Base-by-base conservation (phyloP, 441 rosid genomes). In the Syzygium syzygioides region DNA sequence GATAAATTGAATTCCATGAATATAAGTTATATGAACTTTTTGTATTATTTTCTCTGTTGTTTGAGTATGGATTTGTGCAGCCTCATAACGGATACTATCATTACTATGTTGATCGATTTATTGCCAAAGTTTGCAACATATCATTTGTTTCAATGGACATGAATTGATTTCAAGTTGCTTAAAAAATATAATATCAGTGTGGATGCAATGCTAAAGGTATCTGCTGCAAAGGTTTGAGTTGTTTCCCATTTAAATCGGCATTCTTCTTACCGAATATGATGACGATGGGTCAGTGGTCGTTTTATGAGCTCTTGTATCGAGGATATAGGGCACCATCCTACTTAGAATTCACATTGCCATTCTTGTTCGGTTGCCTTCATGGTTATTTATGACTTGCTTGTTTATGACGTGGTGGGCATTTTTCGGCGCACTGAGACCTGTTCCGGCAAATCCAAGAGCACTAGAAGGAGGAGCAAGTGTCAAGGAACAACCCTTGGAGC, bases 1-100 rank as follows among this genome's bases (percentile, higher is more conserved):
- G 98, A 96, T 91, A 97, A 96, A 76, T 92, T 95, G 98, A 94
- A 95, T 92, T 95, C 98, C 54, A 92, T 97, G 96, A 96, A 93
- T 97, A 94, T 96, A 89, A 60, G 66, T 60, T 5, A 14, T 60
- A 26, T 28, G 32, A 5, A 26, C 66, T 60, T 60, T 60, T 9
- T 7, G 32, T 30, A 28, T 60, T 60, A 4, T 13, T 60, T 13
- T 60, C n/a, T n/a, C n/a, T 59, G 30, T 59, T 28, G 32, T 28
- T 60, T 60, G 66, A 60, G 66, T 2, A 60, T 28, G 66, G 66
- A 60, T 26, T 28, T 14, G 17, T 60, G 28, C 17, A 6, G 64
- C 12, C 15, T 30, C 2, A 3, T 9, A 23, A 2, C 20, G 8
- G 25, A 55, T 55, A 55, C 20, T 55, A 55, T 55, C 14, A 14